Evolutionary conservation across 805 yeast species (phyloP), one percentile per base, ranked within the genome.

Genomic region (Candida insectalens): DNA sequence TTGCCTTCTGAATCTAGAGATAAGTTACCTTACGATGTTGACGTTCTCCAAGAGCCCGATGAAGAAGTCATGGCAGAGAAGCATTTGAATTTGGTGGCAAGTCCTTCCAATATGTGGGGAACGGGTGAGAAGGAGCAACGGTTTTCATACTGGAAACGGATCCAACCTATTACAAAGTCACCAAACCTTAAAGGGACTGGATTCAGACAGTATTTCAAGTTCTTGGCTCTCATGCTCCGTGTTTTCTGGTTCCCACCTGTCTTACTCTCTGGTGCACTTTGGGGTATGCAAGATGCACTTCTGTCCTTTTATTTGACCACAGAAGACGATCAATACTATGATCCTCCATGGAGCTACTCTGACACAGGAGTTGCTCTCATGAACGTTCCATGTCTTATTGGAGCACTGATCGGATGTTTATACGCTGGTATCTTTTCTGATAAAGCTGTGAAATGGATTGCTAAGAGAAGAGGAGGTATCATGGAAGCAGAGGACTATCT

Each of bases 261-360:
- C 9, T 57, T 77, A 45, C 58, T 73, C 17, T 73, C 82, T 2
- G 83, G 84, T 32, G 39, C 77, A n/a, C 72, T 80, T 42, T 82
- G 89, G 89, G 89, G 89, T 30, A 62, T 75, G 37, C 89, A 81
- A 52, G 85, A 79, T 49, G 82, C 85, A 0, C 76, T 79, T 48
- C 63, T 81, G 42, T 73, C 88, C 0, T 81, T 82, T 45, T 82
- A 80, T 53, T 54, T 82, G 41, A 80, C 88, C 3, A 71, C 83
- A 8, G 83, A 79, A 50, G 87, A 80, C 39, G 76, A 76, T 36
- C 60, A 63, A 42, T 81, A 74, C 58, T 73, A 74, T 34, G 77
- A 67, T 36, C 65, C 67, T 0, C 89, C 92, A 7, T 81, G 72
- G 66, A 69, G 69, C 52, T 78, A 77, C 48, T 62, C 75, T 12